Base-by-base conservation (phyloP, 108 stramenopile species). In the Nitzschia sp. region DNA sequence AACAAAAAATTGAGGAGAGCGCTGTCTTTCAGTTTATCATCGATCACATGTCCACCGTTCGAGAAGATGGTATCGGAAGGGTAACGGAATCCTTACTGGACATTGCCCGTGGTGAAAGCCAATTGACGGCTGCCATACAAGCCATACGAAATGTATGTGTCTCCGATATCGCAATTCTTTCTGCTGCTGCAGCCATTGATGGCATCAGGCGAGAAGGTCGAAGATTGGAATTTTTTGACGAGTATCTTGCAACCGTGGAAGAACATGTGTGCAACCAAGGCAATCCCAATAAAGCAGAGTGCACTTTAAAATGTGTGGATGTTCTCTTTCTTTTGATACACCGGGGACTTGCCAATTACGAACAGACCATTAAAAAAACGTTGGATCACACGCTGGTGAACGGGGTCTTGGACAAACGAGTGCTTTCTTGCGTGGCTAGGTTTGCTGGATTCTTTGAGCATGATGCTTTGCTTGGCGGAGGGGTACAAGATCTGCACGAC, bases 201-300 rank as follows among this genome's bases (percentile, higher is more conserved):
- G n/a, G n/a, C n/a, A n/a, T n/a, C n/a, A n/a, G n/a, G n/a, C n/a
- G n/a, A n/a, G n/a, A n/a, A n/a, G n/a, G n/a, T n/a, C n/a, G n/a
- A n/a, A n/a, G n/a, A n/a, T n/a, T n/a, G 23, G 21, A 19, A 31
- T 34, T 33, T 6, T 66, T 35, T 28, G 47, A 21, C 34, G 34
- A 66, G 41, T 66, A 53, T 23, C 35, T 32, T 53, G 50, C 50
- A 53, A 53, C 6, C 22, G 33, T 54, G 50, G 50, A 53, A 5
- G 45, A n/a, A n/a, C 2, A 53, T 53, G 32, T 19, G 33, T 15
- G 30, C 34, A 35, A 22, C 65, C 1, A 32, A 6, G 21, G 31
- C 34, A 26, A 13, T 53, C 53, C 26, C 27, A 16, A 33, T 34
- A 22, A 34, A 53, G 53, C 29, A 53, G 23, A 22, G 36, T 21